Evolutionary conservation across 768 basidiomycete species (phyloP), one percentile per base, ranked within the genome.

Genomic region (Amanita subjunquillea): DNA sequence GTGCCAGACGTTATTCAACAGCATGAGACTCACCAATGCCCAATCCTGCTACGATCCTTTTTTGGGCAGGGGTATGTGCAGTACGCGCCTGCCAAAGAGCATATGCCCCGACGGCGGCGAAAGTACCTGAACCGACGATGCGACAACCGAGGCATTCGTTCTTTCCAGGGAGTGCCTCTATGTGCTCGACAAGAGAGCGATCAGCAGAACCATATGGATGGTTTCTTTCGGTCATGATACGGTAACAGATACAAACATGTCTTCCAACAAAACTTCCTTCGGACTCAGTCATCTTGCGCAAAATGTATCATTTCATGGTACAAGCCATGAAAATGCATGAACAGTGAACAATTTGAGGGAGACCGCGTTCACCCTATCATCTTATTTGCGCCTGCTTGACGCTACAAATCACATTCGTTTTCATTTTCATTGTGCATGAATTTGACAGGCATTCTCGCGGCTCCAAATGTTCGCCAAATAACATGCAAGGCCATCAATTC

Each of bases 81-180:
- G 74, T 72, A 44, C 86, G 79, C 25, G 84, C 76, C 69, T 78
- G 75, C 63, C 75, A 74, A 25, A 89, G 65, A 2, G 87, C 85
- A 61, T 89, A 87, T 23, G 81, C 55, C 4, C 87, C 86, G 4
- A 80, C 75, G 3, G 75, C 75, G 20, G 73, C 78, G 4, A 88
- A 73, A 2, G 82, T 79, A 29, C 70, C 79, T 0, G 84, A 77
- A 17, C 86, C 85, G 38, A 85, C 76, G 50, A 88, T 68, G 39
- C 78, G 77, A 63, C 87, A 89, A 1, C 82, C 73, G n/a, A 85
- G 59, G 55, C 86, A 89, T 6, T 53, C 51, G 2, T 53, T 32
- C 12, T 45, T 52, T 9, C n/a, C 30, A 38, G 51, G 25, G 15
- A 45, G 20, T 4, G 34, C 29, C 4, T 40, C 39, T 50, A 34